Conservation (phyloP, 139 green algal genomes). For the Mesostigma viride region DNA sequence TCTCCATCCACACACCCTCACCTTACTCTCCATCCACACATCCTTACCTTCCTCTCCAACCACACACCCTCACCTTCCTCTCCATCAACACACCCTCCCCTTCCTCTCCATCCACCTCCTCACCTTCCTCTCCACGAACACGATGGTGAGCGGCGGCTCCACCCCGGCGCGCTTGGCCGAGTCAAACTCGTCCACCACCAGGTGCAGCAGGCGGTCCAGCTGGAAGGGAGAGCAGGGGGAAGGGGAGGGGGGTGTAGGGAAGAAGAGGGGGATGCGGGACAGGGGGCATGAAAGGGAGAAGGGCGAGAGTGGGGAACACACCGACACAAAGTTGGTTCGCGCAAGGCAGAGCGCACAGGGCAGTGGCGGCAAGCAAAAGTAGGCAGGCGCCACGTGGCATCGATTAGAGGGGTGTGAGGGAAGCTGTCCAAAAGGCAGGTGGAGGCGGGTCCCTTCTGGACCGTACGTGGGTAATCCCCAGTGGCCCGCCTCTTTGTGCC, state of each 20-base stretch:
- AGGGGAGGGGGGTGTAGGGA: background rate
- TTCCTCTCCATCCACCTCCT: too few relatives aligned
- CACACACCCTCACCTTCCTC: too few relatives aligned
- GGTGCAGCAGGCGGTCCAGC: constrained; percentile 42
- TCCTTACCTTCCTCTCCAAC: too few relatives aligned
- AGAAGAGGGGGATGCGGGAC: background rate
- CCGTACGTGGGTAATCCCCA: too few relatives aligned
- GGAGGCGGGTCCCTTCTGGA: too few relatives aligned
- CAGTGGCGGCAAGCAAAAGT: background rate
- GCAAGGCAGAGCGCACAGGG: background rate
- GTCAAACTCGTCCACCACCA: constrained; percentile 50
- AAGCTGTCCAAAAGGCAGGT: too few relatives aligned
- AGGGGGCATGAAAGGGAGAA: background rate
- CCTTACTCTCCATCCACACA: too few relatives aligned
- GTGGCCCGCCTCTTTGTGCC: too few relatives aligned
- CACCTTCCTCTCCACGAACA: constrained; percentile 79
- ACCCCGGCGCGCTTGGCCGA: constrained; percentile 31
- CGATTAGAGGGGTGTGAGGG: too few relatives aligned
- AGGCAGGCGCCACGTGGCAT: too few relatives aligned
- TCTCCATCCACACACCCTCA: too few relatives aligned
- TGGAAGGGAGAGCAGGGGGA: background rate
- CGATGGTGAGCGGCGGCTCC: constrained; percentile 62
- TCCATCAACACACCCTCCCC: too few relatives aligned
- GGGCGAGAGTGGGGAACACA: background rate
- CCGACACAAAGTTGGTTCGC: background rate